phyloP scores from a whole-genome alignment of 2,329 filamentous ascomycete species.

The Curvularia hawaiiensis region DNA sequence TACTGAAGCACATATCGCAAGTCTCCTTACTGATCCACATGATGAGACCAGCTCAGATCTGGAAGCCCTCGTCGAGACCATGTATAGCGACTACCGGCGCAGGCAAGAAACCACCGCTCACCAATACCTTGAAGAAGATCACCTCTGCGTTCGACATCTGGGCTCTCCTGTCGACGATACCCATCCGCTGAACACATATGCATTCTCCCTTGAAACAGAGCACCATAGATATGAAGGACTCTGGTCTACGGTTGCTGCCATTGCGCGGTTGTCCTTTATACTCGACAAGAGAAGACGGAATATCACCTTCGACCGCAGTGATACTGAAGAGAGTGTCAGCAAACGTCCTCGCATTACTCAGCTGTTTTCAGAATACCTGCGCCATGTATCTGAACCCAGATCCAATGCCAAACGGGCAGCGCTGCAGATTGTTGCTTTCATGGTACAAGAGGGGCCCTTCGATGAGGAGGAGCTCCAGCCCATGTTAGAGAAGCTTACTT shows the following conservation, averaged over 20 bases:
- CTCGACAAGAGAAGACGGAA: conserved; percentile 37
- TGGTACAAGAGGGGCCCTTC: conserved; percentile 46
- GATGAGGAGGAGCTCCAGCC: conserved; percentile 59
- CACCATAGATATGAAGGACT: conserved; percentile 36
- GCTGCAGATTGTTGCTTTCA: conserved; percentile 61
- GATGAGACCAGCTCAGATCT: conserved; percentile 50
- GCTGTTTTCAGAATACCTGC: conserved; percentile 49
- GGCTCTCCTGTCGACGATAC: conserved; percentile 38
- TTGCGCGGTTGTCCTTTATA: conserved; percentile 47
- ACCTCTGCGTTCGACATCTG: conserved; percentile 61
- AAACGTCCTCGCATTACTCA: conserved; percentile 49
- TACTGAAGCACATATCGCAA: conserved; percentile 53
- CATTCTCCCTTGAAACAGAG: conserved; percentile 44
- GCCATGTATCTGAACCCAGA: conserved; percentile 41
- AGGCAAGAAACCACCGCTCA: conserved; percentile 61
- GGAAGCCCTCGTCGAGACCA: conserved; percentile 68
- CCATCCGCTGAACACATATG: conserved; percentile 36
- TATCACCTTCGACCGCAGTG: conserved; percentile 23
- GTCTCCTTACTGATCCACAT: conserved; percentile 33
- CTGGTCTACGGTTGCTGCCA: conserved; percentile 48
- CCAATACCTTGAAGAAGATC: conserved; percentile 70
- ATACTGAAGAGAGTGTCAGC: conserved; percentile 25
- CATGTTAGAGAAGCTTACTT: conserved; percentile 63
- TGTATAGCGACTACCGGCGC: conserved; percentile 80
- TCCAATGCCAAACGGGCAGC: conserved; percentile 53